Conservation (phyloP, 1,284 basidiomycete genomes). For the Rhodotorula sp. region DNA sequence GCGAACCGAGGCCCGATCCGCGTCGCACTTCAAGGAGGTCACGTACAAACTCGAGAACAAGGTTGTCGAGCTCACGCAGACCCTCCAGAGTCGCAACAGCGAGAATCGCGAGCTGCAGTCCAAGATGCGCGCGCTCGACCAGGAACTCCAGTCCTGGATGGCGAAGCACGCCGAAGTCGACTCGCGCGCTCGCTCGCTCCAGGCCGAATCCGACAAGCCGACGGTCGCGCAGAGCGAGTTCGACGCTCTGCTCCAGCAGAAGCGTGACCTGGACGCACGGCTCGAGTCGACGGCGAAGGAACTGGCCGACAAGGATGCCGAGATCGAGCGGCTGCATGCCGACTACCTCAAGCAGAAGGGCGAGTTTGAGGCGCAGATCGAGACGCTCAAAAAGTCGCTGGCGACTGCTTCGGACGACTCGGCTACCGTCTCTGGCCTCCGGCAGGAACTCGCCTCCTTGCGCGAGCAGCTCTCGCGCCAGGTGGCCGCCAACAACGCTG, state of each 20-base stretch:
- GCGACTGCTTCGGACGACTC: conserved; percentile 47
- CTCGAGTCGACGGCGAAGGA: conserved; percentile 74
- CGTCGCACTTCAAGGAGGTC: conserved; percentile 98
- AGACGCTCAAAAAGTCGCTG: conserved; percentile 53
- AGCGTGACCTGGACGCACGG: conserved; percentile 76
- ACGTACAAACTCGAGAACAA: conserved; percentile 99
- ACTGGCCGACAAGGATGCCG: conserved; percentile 78
- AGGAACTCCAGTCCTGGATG: conserved; percentile 80
- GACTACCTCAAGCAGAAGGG: conserved; percentile 71
- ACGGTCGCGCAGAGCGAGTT: conserved; percentile 73
- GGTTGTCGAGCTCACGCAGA: conserved; percentile 97
- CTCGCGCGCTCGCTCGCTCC: conserved; percentile 68
- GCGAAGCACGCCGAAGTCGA: conserved; percentile 88
- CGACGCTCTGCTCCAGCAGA: conserved; percentile 72
- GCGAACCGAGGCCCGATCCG: conserved; percentile 89
- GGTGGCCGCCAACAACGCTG: conserved; percentile 69
- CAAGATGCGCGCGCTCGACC: conserved; percentile 74
- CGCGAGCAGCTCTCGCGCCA: conserved; percentile 95
- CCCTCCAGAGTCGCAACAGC: conserved; percentile 82
- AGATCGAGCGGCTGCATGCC: conserved; percentile 74
- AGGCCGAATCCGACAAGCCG: conserved; percentile 67
- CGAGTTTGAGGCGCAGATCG: conserved; percentile 78
- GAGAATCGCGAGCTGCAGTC: conserved; percentile 86
- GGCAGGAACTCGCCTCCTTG: conserved; percentile 84
- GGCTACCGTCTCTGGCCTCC: conserved; percentile 75